phyloP scores from a whole-genome alignment of 2,329 filamentous ascomycete species.

The Fusarium succisae region DNA sequence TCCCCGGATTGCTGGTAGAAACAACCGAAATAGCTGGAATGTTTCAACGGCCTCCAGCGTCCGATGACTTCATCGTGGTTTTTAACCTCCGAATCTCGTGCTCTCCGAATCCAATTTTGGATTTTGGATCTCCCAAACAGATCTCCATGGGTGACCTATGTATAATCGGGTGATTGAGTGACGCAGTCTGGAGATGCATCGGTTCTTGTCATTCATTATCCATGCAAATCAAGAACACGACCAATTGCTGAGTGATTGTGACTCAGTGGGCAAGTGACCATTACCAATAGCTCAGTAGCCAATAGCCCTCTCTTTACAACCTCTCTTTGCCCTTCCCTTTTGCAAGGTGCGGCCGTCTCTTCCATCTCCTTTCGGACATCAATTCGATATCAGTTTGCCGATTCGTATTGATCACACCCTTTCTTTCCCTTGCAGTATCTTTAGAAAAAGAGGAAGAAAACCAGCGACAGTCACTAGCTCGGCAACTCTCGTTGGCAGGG shows the following conservation, averaged over 20 bases:
- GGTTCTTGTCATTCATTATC: background rate
- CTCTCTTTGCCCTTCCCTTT: constrained; percentile 17
- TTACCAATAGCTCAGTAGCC: background rate
- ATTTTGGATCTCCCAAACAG: constrained; percentile 28
- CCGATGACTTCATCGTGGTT: constrained; percentile 35
- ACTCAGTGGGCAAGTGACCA: constrained; percentile 26
- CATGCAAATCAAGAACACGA: background rate
- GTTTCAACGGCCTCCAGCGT: constrained; percentile 8
- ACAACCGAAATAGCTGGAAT: constrained; percentile 22
- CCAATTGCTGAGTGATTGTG: constrained; percentile 26
- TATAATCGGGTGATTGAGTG: constrained; percentile 9
- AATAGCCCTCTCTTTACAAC: background rate
- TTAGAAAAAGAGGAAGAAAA: background rate
- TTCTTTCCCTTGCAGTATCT: constrained; percentile 11
- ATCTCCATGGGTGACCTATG: background rate
- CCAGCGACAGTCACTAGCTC: constrained; percentile 16
- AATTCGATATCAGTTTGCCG: constrained; percentile 9
- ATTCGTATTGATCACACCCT: constrained; percentile 31
- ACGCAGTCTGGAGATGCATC: constrained; percentile 14
- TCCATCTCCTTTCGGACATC: constrained; percentile 1
- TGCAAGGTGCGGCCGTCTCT: constrained; percentile 6
- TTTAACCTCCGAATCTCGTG: constrained; percentile 7
- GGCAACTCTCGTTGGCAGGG: constrained; percentile 12
- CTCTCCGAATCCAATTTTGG: constrained; percentile 1
- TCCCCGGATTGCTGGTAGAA: constrained; percentile 27